Conservation (phyloP, 306 rosid genomes). For the Quillaja saponaria region DNA sequence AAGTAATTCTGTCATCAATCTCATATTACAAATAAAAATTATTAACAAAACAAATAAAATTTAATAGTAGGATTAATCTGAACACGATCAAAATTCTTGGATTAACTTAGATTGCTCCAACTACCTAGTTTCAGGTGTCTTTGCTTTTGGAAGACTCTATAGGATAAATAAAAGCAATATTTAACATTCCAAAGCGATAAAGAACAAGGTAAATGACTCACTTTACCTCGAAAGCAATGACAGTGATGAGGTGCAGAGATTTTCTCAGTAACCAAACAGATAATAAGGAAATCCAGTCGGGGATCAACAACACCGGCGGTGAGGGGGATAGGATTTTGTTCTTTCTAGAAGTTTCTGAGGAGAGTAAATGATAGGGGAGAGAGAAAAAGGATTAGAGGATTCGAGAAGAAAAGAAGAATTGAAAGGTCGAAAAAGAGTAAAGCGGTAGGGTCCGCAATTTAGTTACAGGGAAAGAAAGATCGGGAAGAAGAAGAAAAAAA, state of each 20-base stretch:
- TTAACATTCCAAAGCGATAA: no score
- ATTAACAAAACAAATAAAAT: no score
- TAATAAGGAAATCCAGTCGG: not conserved
- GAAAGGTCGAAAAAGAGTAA: not conserved
- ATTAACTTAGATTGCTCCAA: no score
- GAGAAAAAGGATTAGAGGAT: slow-evolving; percentile 42
- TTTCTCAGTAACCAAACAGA: slow-evolving; percentile 14
- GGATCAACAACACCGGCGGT: slow-evolving; percentile 12
- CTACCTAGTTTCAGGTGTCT: no score
- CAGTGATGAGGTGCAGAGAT: not conserved
- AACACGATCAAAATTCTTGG: no score
- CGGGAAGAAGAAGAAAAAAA: slow-evolving; percentile 15
- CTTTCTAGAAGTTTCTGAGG: slow-evolving; percentile 84
- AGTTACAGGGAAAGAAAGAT: not conserved
- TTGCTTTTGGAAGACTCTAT: no score
- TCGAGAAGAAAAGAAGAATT: slow-evolving; percentile 49
- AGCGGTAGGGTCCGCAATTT: slow-evolving; percentile 43
- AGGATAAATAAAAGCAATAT: no score
- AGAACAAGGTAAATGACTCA: no score
- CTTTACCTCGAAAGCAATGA: slow-evolving; percentile 22
- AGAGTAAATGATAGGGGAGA: slow-evolving; percentile 29
- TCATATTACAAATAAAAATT: no score
- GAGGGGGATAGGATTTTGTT: slow-evolving; percentile 31
- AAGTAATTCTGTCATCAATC: no score
- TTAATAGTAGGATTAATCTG: no score